These are phyloP conservation scores for Pythium phragmiticola DNA, from an alignment of 352 stramenopile species.

Conservation along the genomic window DNA sequence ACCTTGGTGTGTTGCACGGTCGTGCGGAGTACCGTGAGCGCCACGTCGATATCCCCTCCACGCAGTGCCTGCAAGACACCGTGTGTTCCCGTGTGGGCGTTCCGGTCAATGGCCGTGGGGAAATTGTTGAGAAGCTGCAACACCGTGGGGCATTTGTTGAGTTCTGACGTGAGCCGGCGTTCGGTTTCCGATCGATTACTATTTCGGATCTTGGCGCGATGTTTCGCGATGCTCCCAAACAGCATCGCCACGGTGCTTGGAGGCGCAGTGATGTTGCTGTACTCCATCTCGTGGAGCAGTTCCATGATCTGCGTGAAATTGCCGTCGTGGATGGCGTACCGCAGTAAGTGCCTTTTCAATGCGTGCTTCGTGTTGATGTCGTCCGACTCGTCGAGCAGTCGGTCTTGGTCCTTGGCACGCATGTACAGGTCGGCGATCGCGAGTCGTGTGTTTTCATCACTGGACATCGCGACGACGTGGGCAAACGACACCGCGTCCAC, in stretches of 20 bases:
- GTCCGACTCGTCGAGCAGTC: constrained; percentile 43
- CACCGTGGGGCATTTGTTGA: constrained; percentile 51
- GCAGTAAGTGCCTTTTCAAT: constrained; percentile 62
- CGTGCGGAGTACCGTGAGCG: constrained; percentile 46
- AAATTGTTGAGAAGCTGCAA: constrained; percentile 57
- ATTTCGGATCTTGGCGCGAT: constrained; percentile 31
- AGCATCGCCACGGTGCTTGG: constrained; percentile 44
- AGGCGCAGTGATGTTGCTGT: constrained; percentile 49
- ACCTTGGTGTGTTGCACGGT: constrained; percentile 32
- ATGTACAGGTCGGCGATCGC: constrained; percentile 60
- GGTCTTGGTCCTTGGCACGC: constrained; percentile 46
- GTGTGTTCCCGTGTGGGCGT: constrained; percentile 46
- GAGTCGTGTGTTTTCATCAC: constrained; percentile 41
- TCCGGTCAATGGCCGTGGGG: constrained; percentile 48
- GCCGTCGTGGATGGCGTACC: constrained; percentile 60
- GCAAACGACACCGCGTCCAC: constrained; percentile 68
- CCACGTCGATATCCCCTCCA: constrained; percentile 44
- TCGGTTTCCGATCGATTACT: not conserved
- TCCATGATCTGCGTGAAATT: constrained; percentile 79
- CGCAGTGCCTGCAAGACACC: constrained; percentile 50
- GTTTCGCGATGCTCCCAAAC: constrained; percentile 57
- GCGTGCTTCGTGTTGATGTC: constrained; percentile 47
- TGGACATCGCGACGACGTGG: constrained; percentile 51
- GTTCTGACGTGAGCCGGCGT: constrained; percentile 24
- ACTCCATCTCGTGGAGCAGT: constrained; percentile 73